phyloP scores from a whole-genome alignment of 1,139 yeast genomes.

The Magnusiomyces starmeri region DNA sequence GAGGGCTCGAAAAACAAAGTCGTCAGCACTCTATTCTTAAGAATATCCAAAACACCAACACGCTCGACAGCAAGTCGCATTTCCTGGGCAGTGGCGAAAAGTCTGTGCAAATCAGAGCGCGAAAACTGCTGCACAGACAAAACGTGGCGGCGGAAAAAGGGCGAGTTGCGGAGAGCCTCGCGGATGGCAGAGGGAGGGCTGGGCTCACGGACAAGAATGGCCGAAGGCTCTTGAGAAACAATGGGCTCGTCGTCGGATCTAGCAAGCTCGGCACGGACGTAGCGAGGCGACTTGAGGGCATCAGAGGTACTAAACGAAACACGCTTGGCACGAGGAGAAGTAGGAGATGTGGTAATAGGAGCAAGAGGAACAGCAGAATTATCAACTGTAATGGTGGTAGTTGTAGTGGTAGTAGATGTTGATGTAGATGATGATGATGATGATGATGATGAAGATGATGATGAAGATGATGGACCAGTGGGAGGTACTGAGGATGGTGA shows the following conservation, averaged over 20 bases:
- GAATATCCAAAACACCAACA: slow-evolving; percentile 84
- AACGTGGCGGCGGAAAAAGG: slow-evolving; percentile 81
- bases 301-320: slow-evolving; percentile 21
- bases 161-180: slow-evolving; percentile 75
- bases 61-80: slow-evolving; percentile 96
- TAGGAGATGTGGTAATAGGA: slow-evolving; percentile 6
- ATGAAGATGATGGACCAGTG: not conserved
- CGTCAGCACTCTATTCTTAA: slow-evolving; percentile 84
- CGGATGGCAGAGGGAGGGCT: slow-evolving; percentile 71
- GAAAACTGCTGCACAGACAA: slow-evolving; percentile 81
- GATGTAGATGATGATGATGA: not conserved
- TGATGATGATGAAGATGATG: not conserved
- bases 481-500: slow-evolving; percentile 27
- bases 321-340: slow-evolving; percentile 13
- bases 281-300: slow-evolving; percentile 30
- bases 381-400: no score
- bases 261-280: slow-evolving; percentile 35
- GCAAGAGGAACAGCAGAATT: slow-evolving; percentile 9
- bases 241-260: slow-evolving; percentile 20
- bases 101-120: slow-evolving; percentile 81
- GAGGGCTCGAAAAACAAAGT: slow-evolving; percentile 98
- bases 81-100: slow-evolving; percentile 96
- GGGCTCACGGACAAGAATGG: slow-evolving; percentile 41
- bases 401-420: not conserved
- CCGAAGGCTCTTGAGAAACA: not conserved